Percentiles rank a stretch among this genome's conserved stretches.
phyloP scores from a whole-genome alignment of 2,329 filamentous ascomycete genomes.

The Colletotrichum costaricense region DNA sequence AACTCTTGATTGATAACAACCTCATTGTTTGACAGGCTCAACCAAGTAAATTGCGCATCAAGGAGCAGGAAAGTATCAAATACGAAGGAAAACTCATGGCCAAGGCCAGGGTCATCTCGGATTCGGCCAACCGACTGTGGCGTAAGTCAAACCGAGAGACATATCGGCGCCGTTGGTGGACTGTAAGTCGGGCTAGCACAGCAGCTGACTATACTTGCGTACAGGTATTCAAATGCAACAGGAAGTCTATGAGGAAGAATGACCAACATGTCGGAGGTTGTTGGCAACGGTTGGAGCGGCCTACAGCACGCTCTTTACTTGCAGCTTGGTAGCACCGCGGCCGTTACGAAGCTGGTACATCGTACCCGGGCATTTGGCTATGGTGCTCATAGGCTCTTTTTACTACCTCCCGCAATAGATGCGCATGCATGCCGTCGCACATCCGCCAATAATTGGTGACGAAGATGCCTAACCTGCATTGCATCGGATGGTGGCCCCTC shows the following conservation, averaged over 20 bases:
- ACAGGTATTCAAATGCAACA: constrained; percentile 63
- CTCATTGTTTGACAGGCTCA: constrained; percentile 64
- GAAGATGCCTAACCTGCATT: constrained; percentile 33
- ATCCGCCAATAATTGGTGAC: constrained; percentile 36
- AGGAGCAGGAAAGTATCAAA: constrained; percentile 67
- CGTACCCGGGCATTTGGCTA: constrained; percentile 34
- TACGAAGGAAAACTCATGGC: constrained; percentile 72
- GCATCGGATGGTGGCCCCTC: constrained; percentile 26
- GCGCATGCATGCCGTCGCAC: constrained; percentile 32
- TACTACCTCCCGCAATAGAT: constrained; percentile 31
- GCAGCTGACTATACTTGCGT: constrained; percentile 32
- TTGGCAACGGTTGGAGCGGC: constrained; percentile 18
- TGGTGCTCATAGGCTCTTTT: constrained; percentile 31
- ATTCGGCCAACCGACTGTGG: constrained; percentile 77
- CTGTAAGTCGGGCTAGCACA: background rate
- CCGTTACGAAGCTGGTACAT: constrained; percentile 23
- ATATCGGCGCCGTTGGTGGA: constrained; percentile 1
- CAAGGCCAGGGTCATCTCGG: constrained; percentile 76
- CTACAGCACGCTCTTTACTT: background rate
- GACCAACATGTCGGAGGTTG: background rate
- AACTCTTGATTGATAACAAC: background rate
- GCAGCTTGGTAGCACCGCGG: constrained; percentile 9
- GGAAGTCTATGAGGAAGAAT: constrained; percentile 58
- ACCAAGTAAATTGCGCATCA: constrained; percentile 71
- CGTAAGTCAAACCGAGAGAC: constrained; percentile 55